These are phyloP conservation scores for Phaffomyces thermotolerans DNA, from an alignment of 805 yeast genomes.

Conservation along the genomic window DNA sequence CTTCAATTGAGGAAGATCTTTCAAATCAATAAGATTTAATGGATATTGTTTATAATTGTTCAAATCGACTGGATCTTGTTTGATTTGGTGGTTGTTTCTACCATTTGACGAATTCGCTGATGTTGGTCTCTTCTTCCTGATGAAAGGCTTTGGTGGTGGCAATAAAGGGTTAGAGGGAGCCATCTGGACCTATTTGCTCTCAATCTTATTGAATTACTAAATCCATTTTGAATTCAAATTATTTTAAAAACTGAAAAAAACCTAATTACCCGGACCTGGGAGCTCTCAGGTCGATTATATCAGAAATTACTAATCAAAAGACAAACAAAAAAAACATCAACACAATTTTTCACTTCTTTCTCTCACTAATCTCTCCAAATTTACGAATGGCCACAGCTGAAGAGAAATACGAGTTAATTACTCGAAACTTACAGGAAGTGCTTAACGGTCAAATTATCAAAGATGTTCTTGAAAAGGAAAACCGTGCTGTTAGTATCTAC, in stretches of 20 bases:
- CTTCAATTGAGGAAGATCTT: conserved; percentile 65
- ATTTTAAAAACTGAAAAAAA: too few species aligned
- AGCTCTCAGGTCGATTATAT: too few species aligned
- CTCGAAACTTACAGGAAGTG: conserved; percentile 86
- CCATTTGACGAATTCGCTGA: background rate
- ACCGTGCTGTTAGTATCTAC: conserved; percentile 79
- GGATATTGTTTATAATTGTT: conserved; percentile 32
- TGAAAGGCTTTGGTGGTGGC: conserved; percentile 2
- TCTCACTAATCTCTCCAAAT: too few species aligned
- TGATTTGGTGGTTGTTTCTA: background rate
- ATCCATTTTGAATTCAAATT: too few species aligned
- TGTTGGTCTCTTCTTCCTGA: background rate
- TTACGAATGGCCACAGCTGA: conserved; percentile 27
- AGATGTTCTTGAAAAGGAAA: conserved; percentile 46
- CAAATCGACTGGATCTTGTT: conserved; percentile 16
- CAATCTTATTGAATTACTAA: background rate
- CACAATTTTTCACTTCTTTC: too few species aligned
- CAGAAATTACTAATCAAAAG: too few species aligned
- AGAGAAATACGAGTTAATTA: conserved; percentile 67
- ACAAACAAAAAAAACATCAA: too few species aligned
- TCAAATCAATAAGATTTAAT: conserved; percentile 63
- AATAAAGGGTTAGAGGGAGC: conserved; percentile 5
- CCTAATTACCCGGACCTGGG: too few species aligned
- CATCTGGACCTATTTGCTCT: background rate
- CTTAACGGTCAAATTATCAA: conserved; percentile 61